Base-by-base conservation (phyloP, 108 stramenopile genomes). In the Mayamaea pseudoterrestris region DNA sequence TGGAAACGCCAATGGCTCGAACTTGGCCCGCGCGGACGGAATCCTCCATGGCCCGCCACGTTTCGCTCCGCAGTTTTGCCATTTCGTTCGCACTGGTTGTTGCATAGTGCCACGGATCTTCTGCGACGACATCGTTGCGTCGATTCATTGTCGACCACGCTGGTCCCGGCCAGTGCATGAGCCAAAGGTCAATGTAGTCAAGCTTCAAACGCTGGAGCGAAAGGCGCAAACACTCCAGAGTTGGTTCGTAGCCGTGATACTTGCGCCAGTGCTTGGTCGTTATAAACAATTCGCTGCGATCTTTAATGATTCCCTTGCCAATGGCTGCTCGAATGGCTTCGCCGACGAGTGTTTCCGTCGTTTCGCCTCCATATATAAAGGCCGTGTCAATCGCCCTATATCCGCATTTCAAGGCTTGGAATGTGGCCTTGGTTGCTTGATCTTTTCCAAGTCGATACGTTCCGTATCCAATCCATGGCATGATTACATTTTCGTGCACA, bases 1-100 rank as follows among this genome's bases (percentile, higher is more conserved):
- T 87, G 49, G 69, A 78, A 7, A 93, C 87, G 5, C 83, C 92
- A 45, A 93, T 88, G 9, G 74, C 58, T 31, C 68, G 65, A 23
- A 50, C 39, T 47, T 68, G 67, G 1, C 80, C 80, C 34, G 50
- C 53, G 9, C 46, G 34, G 27, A 68, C 39, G 8, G 78, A 65
- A 58, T 77, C 80, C 65, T 89, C 84, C 87, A 93, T 87, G 18
- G 87, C 88, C 27, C 75, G 54, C 82, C 83, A 93, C 14, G 86
- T 84, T 56, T 87, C 83, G 21, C 62, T 55, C 6, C 84, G 69
- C 8, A 75, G 45, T 8, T 41, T 2, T 27, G 55, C 45, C 35
- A 86, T 72, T 21, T 57, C 39, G 22, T 62, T 47, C 39, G 57
- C 50, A n/a, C 48, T 60, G 5, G 48, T 27, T 44, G 61, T 40